Base-by-base conservation (phyloP, 148 eudicot species). In the Vaccinium myrtillus region DNA sequence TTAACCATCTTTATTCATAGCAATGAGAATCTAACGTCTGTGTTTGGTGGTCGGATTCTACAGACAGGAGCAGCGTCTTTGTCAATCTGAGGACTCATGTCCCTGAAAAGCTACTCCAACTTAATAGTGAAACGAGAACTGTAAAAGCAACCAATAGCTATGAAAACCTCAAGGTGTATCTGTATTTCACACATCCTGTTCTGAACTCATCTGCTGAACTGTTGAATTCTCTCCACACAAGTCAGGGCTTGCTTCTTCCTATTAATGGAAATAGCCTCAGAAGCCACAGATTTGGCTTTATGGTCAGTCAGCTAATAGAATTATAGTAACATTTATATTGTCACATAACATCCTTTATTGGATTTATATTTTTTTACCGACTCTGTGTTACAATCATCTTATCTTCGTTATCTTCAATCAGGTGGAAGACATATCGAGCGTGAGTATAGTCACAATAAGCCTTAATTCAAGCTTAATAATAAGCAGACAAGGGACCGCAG, bases 181-280 rank as follows among this genome's bases (percentile, higher is more conserved):
- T 95, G 21, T 97, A 97, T 89, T 97, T 97, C 87, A 88, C 94
- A 32, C 87, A 95, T 75, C 96, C 99, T 56, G 90, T 95, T 81
- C 82, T 88, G 71, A 97, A 97, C 89, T 91, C 96, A n/a, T 92
- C 98, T 36, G 76, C 85, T 19, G 98, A 94, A 86, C 88, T 97
- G 56, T 83, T 92, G 88, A 88, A 87, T 54, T 88, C 91, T 48
- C 87, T 97, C 75, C 83, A 81, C 69, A 79, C 87, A 75, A 94
- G 83, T 85, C 90, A 91, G 39, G 98, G 98, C n/a, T 89, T 84
- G 8, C 91, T 95, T 85, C 90, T 89, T 79, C 94, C 95, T 25
- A 92, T 94, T 83, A 82, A 23, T 73, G 95, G 93, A 81, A 87
- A 91, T 84, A 95, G 83, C 88, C 86, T 82, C 75, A 87, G 86